Evolutionary conservation across 352 stramenopile species (phyloP).

Genomic region (Phytophthora syringae): DNA sequence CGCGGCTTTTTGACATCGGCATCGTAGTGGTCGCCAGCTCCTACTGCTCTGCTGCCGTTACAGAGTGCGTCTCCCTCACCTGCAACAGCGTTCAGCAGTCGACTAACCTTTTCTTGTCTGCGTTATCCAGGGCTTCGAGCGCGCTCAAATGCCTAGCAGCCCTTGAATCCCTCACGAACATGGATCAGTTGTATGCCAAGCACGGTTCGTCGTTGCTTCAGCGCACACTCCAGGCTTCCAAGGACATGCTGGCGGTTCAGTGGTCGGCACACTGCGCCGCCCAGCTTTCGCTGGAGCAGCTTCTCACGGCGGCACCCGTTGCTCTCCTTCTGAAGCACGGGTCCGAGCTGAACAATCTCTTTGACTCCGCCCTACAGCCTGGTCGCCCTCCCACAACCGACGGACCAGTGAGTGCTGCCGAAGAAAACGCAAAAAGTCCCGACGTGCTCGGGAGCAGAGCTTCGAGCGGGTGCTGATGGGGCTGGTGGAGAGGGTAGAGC

Average conservation of each 20-base stretch:
- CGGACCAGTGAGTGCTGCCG: neutral
- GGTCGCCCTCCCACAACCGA: constrained; percentile 1
- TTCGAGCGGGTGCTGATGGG: constrained; percentile 25
- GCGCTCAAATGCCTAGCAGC: constrained; percentile 35
- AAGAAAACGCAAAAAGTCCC: constrained; percentile 14
- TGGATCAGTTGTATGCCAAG: constrained; percentile 38
- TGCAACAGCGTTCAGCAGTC: neutral
- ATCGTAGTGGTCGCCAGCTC: constrained; percentile 32
- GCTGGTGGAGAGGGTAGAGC: constrained; percentile 24
- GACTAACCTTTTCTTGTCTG: constrained; percentile 10
- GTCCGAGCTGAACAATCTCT: constrained; percentile 22
- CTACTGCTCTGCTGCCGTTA: constrained; percentile 24
- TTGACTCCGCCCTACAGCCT: constrained; percentile 16
- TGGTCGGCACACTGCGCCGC: constrained; percentile 39
- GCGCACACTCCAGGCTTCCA: constrained; percentile 23
- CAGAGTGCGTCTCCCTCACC: constrained; percentile 13
- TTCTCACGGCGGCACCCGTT: constrained; percentile 28
- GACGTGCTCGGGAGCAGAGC: constrained; percentile 5
- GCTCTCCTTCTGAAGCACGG: constrained; percentile 14
- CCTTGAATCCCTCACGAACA: constrained; percentile 27
- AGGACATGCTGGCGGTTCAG: constrained; percentile 37
- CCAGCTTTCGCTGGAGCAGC: constrained; percentile 42
- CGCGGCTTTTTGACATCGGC: constrained; percentile 54
- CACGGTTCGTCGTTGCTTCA: constrained; percentile 38
- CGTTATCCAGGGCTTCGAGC: constrained; percentile 27